Percentiles rank a stretch among this genome's conserved stretches.
Conservation (phyloP, 164 flowering plant genomes). For the Nelumbo lutea region DNA sequence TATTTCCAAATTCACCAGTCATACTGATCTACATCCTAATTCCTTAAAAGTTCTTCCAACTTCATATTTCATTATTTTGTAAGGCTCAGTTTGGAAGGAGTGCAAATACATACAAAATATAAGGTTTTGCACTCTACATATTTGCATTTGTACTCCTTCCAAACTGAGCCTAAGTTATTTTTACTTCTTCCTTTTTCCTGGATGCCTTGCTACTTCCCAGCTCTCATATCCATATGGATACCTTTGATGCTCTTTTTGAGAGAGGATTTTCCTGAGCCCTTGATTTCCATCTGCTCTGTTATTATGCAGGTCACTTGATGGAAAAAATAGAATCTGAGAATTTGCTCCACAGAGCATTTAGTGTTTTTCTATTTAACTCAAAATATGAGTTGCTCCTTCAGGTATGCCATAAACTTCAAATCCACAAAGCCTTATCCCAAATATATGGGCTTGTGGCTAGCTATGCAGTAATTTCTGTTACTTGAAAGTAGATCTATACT, state of each 20-base stretch:
- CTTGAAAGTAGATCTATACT: no score
- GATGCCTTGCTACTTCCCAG: not conserved
- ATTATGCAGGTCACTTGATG: conserved; percentile 81
- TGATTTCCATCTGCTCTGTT: conserved; percentile 1
- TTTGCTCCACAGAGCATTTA: conserved; percentile 87
- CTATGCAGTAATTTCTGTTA: no score
- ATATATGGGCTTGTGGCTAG: no score
- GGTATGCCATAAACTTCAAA: conserved; percentile 41
- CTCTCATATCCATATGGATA: not conserved
- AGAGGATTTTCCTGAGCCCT: not conserved
- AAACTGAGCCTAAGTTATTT: not conserved
- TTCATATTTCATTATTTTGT: no score
- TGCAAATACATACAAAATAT: no score
- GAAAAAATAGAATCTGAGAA: conserved; percentile 80
- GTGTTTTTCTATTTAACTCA: conserved; percentile 89
- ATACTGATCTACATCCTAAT: no score
- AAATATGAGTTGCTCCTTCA: conserved; percentile 92
- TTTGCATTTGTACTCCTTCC: not conserved
- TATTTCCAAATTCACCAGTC: no score
- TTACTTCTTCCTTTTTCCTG: not conserved
- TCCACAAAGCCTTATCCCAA: no score
- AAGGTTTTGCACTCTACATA: no score
- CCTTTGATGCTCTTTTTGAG: not conserved
- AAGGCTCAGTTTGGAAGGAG: no score
- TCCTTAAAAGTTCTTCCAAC: no score